phyloP scores from a whole-genome alignment of 306 rosid genomes.

The Cyamopsis tetragonoloba region DNA sequence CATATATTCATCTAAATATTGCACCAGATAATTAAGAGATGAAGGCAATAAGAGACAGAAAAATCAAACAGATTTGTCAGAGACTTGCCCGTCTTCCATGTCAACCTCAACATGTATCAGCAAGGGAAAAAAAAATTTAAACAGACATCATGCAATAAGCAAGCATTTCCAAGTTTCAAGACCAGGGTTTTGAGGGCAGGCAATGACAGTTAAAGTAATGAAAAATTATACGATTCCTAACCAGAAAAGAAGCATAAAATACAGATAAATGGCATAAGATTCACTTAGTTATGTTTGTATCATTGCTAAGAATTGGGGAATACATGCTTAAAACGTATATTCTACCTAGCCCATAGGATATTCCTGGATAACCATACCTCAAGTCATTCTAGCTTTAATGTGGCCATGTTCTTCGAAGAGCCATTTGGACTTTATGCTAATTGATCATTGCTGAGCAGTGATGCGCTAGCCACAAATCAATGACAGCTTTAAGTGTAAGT shows the following conservation, averaged over 20 bases:
- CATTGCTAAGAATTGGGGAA: constrained; percentile 1
- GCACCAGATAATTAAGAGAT: background rate
- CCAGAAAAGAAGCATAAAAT: background rate
- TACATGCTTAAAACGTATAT: constrained; percentile 1
- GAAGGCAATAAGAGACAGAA: background rate
- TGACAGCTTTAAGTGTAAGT: constrained; percentile 23
- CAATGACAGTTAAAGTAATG: background rate
- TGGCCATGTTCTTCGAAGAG: constrained; percentile 24
- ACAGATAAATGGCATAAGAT: background rate
- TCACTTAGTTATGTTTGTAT: background rate
- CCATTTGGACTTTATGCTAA: constrained; percentile 24
- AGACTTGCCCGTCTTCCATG: background rate
- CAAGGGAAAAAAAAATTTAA: background rate
- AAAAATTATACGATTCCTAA: background rate
- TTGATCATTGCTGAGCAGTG: constrained; percentile 35
- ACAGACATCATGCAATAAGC: background rate
- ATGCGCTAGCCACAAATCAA: constrained; percentile 23
- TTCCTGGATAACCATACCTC: constrained; percentile 25
- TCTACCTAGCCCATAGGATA: background rate
- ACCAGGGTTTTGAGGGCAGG: background rate
- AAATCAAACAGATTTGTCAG: background rate
- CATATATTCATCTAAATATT: background rate
- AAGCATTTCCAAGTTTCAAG: background rate
- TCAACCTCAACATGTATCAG: background rate
- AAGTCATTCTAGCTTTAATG: constrained; percentile 18